These are phyloP conservation scores for Gynostemma pentaphyllum DNA, from an alignment of 306 rosid species.

Conservation along the genomic window DNA sequence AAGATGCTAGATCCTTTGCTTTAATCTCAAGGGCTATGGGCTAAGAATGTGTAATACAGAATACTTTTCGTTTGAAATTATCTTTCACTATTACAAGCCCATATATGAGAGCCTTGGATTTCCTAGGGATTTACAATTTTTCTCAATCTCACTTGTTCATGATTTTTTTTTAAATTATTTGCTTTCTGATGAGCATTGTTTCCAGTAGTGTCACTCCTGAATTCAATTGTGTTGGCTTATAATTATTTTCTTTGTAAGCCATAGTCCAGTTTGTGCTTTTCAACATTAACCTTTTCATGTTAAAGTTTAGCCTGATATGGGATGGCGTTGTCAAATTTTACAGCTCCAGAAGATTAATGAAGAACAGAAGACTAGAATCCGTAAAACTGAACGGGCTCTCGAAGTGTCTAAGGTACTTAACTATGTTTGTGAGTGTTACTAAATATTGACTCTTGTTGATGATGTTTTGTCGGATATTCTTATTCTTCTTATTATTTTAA, in stretches of 20 bases:
- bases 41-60: background rate
- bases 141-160: background rate
- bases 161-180: background rate
- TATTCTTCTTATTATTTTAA: background rate
- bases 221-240: background rate
- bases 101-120: background rate
- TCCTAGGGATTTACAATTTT: background rate
- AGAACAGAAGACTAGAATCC: slow-evolving; percentile 60
- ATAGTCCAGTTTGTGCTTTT: background rate
- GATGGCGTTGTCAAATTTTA: slow-evolving; percentile 9
- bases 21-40: background rate
- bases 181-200: background rate
- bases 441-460: background rate
- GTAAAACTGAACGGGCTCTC: slow-evolving; percentile 71
- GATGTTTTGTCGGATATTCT: slow-evolving; percentile 16
- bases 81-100: background rate
- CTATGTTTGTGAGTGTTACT: background rate
- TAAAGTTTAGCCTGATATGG: slow-evolving; percentile 2
- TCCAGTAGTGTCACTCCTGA: background rate
- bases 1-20: background rate
- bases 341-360: slow-evolving; percentile 67
- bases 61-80: background rate
- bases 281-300: background rate
- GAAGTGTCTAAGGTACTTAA: slow-evolving; percentile 81
- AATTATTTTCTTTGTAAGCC: background rate